phyloP scores from a whole-genome alignment of 78 protist genomes.

The Speleostelium caveatum region DNA sequence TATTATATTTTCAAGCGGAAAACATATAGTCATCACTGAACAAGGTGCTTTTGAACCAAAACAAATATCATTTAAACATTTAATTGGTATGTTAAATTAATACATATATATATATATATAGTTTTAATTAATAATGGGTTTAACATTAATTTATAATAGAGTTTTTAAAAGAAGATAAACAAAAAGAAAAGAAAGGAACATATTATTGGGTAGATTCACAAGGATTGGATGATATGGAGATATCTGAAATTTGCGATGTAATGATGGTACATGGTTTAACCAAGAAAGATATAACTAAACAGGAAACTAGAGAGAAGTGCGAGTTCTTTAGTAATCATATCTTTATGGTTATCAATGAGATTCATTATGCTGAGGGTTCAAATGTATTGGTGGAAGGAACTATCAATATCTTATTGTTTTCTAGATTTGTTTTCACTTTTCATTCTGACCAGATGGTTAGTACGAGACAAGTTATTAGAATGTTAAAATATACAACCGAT shows the following conservation, averaged over 20 bases:
- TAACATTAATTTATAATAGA: no score
- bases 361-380: constrained; percentile 64
- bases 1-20: no score
- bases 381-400: constrained; percentile 25
- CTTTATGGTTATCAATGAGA: constrained; percentile 39
- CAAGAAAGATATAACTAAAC: constrained; percentile 51
- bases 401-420: constrained; percentile 35
- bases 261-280: constrained; percentile 44
- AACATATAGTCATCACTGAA: no score
- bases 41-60: no score
- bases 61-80: no score
- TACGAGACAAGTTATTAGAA: constrained; percentile 42
- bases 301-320: constrained; percentile 75
- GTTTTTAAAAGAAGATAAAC: neutral
- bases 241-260: constrained; percentile 25
- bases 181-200: constrained; percentile 1
- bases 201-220: constrained; percentile 68
- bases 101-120: no score
- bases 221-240: constrained; percentile 2
- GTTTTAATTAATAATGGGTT: no score
- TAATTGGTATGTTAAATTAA: no score
- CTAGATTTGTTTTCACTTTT: constrained; percentile 23
- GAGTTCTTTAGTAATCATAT: constrained; percentile 69
- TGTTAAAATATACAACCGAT: constrained; percentile 48
- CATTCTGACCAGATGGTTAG: constrained; percentile 3